Percentiles rank a stretch among this genome's conserved stretches.
Evolutionary conservation across 1,284 basidiomycete genomes (phyloP).

Genomic region (Waitea zeae): DNA sequence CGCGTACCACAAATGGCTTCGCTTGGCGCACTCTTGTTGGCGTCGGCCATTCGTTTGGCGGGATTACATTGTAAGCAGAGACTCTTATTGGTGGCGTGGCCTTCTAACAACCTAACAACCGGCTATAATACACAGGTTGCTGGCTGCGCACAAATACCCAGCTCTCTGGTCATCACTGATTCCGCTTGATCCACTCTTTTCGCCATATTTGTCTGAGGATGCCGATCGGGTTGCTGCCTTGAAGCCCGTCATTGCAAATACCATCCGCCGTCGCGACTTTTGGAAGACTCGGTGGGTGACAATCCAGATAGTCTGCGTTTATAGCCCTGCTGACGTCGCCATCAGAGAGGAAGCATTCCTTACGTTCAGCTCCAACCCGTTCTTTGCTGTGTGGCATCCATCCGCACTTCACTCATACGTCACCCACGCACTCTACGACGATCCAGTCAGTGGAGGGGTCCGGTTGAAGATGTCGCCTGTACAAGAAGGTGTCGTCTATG

Average conservation of each 20-base stretch:
- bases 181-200: constrained; percentile 17
- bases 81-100: neutral
- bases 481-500: constrained; percentile 39
- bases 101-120: neutral
- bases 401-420: constrained; percentile 52
- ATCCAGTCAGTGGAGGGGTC: constrained; percentile 18
- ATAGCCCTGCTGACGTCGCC: constrained; percentile 6
- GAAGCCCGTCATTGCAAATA: neutral
- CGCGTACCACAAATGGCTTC: neutral
- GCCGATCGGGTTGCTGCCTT: neutral
- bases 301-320: too few species aligned
- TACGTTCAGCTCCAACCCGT: too few species aligned
- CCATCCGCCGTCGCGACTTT: too few species aligned
- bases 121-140: constrained; percentile 10
- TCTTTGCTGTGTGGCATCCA: constrained; percentile 64
- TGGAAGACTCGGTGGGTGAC: too few species aligned
- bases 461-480: constrained; percentile 39
- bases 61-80: constrained; percentile 2
- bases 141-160: constrained; percentile 18
- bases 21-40: neutral
- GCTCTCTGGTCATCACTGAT: constrained; percentile 23
- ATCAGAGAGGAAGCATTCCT: too few species aligned
- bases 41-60: constrained; percentile 2
- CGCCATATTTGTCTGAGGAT: neutral
- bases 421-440: constrained; percentile 37